Percentiles rank a stretch among this genome's conserved stretches.
Evolutionary conservation across 768 basidiomycete species (phyloP).

Genomic region (Mycena galericulata): DNA sequence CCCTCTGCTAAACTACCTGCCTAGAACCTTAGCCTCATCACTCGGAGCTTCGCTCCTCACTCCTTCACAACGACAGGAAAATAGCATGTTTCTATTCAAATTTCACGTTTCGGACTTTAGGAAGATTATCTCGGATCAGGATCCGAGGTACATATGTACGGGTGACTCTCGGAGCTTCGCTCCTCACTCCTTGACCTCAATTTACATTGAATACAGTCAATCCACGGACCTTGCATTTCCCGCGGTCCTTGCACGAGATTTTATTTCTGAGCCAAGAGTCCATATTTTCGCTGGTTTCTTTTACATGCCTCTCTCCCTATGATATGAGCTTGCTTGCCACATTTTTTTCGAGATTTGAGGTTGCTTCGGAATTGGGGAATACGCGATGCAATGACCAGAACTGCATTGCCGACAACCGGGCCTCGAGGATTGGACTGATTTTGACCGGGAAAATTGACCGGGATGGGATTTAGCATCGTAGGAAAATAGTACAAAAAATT

Average conservation of each 20-base stretch:
- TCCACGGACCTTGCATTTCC: background rate
- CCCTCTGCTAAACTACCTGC: too few relatives aligned
- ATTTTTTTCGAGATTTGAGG: background rate
- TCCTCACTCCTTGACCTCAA: too few relatives aligned
- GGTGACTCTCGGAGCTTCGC: too few relatives aligned
- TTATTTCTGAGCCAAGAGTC: background rate
- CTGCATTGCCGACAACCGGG: slow-evolving; percentile 1
- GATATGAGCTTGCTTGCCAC: background rate
- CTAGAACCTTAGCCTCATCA: too few relatives aligned
- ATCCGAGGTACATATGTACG: too few relatives aligned
- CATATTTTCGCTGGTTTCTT: background rate
- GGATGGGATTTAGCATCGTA: background rate
- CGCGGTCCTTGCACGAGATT: background rate
- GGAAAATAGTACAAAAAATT: background rate
- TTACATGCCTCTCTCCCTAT: background rate
- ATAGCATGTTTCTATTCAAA: too few relatives aligned
- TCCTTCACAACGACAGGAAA: too few relatives aligned
- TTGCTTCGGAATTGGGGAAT: background rate
- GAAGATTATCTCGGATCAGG: too few relatives aligned
- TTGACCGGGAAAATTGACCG: background rate
- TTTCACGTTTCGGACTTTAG: too few relatives aligned
- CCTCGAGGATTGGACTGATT: background rate
- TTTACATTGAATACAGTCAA: slow-evolving; percentile 3
- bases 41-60: too few relatives aligned
- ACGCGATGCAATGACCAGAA: background rate